Base-by-base conservation (phyloP, 768 basidiomycete species). In the Boletales sp. region DNA sequence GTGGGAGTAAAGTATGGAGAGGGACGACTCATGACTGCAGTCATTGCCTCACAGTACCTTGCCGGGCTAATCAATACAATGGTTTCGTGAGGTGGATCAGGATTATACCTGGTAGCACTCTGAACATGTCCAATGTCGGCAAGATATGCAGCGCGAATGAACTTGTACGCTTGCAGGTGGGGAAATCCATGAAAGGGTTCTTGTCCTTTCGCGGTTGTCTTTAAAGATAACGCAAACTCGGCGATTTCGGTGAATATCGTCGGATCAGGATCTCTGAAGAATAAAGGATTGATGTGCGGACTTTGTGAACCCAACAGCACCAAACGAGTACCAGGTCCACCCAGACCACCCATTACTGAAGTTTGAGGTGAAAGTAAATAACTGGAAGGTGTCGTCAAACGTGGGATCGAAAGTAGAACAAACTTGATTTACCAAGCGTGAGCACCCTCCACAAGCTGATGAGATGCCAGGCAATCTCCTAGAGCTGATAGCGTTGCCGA, bases 21-120 rank as follows among this genome's bases (percentile, higher is more conserved):
- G 34, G 72, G 70, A 41, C 83, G 80, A 54, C 66, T 75, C 58
- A 89, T 74, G 41, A 81, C 78, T 34, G 80, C 74, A 8, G 84
- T 77, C 55, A 98, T 89, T 9, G 94, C 92, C 49, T 97, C 91
- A 62, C 91, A 94, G 65, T 98, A 99, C 61, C 95, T 97, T 41
- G n/a, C 92, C 31, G 6, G 14, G 41, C n/a, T 44, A 5, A 41
- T 55, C 39, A 56, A 35, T 41, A 17, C 25, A 44, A 31, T 41
- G 35, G n/a, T 36, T 25, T 52, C 33, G 28, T 41, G 13, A 15
- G 18, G 25, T 10, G 33, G 46, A 9, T 32, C 12, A 14, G 18
- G 14, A 12, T n/a, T 41, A 31, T 57, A 94, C 93, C 83, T 81
- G 55, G 80, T 86, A 4, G 96, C 94, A 25, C 78, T 63, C 41